Conservation (phyloP, 441 rosid genomes). For the Hura crepitans region DNA sequence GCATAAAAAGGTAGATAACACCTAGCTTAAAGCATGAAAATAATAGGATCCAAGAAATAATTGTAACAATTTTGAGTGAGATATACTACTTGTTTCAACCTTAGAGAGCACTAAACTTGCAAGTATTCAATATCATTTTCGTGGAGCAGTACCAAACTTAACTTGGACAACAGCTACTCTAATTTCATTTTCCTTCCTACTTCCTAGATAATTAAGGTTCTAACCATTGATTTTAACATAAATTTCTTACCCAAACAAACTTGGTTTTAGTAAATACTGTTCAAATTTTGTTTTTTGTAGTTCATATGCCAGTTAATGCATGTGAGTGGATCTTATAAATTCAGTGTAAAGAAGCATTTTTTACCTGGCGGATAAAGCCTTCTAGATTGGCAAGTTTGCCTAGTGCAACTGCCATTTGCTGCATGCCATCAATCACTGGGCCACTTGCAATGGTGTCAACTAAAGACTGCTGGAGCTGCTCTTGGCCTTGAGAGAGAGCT, state of each 20-base stretch:
- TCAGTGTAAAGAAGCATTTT: too few species aligned
- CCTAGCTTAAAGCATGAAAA: constrained; percentile 8
- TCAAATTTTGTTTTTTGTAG: too few species aligned
- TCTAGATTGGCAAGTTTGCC: constrained; percentile 86
- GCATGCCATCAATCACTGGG: constrained; percentile 69
- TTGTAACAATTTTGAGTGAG: too few species aligned
- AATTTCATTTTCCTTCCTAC: not conserved
- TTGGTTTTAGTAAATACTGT: too few species aligned
- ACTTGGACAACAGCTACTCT: constrained; percentile 9
- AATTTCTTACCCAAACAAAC: too few species aligned
- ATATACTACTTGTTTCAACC: not conserved
- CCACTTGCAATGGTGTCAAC: constrained; percentile 78
- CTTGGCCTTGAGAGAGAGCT: constrained; percentile 84
- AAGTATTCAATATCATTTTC: constrained; percentile 20
- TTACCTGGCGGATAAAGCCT: constrained; percentile 92
- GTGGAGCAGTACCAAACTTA: constrained; percentile 2
- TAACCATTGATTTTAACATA: too few species aligned
- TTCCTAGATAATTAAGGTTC: not conserved
- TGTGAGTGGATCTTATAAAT: too few species aligned
- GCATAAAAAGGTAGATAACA: constrained; percentile 1
- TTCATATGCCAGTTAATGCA: not conserved
- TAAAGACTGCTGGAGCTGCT: constrained; percentile 78
- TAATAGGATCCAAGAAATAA: not conserved
- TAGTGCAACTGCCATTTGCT: constrained; percentile 89
- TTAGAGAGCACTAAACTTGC: constrained; percentile 11